These are phyloP conservation scores for Phytopythium ostracodes DNA, from an alignment of 352 stramenopile species.

Conservation along the genomic window DNA sequence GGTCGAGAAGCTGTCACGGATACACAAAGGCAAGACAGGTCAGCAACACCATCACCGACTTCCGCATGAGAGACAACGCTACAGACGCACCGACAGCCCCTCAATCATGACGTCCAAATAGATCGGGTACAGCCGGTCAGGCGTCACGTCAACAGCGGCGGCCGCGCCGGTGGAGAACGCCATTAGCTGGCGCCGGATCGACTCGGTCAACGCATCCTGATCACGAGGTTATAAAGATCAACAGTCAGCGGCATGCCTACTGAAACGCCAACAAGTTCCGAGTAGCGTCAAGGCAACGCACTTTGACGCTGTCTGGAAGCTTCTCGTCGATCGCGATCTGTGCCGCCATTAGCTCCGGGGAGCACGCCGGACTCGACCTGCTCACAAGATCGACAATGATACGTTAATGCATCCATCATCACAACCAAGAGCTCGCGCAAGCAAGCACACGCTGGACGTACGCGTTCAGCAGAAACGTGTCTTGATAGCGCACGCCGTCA, in stretches of 20 bases:
- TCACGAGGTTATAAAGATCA: not conserved
- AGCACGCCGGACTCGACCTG: constrained; percentile 25
- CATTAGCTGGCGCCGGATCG: constrained; percentile 63
- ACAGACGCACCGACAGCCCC: constrained; percentile 42
- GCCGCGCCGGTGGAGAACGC: constrained; percentile 47
- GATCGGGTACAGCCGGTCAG: constrained; percentile 52
- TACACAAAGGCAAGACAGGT: not conserved
- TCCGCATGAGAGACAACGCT: not conserved
- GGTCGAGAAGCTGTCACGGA: constrained; percentile 50
- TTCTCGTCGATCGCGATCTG: constrained; percentile 63
- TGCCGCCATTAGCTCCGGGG: constrained; percentile 48
- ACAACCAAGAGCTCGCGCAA: not conserved
- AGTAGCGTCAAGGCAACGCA: constrained; percentile 4
- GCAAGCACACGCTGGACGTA: constrained; percentile 14
- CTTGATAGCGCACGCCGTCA: constrained; percentile 69
- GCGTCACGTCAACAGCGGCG: constrained; percentile 3
- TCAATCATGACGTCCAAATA: constrained; percentile 71
- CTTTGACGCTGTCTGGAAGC: constrained; percentile 42
- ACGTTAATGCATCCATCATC: not conserved
- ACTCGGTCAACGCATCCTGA: constrained; percentile 63
- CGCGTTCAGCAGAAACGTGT: constrained; percentile 69
- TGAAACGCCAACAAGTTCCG: no score
- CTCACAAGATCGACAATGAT: not conserved
- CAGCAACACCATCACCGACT: constrained; percentile 1
- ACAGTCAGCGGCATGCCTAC: no score